Evolutionary conservation across 495 filamentous ascomycete species (phyloP), one percentile per base, ranked within the genome.

Genomic region (Mycothermus thermophilus): DNA sequence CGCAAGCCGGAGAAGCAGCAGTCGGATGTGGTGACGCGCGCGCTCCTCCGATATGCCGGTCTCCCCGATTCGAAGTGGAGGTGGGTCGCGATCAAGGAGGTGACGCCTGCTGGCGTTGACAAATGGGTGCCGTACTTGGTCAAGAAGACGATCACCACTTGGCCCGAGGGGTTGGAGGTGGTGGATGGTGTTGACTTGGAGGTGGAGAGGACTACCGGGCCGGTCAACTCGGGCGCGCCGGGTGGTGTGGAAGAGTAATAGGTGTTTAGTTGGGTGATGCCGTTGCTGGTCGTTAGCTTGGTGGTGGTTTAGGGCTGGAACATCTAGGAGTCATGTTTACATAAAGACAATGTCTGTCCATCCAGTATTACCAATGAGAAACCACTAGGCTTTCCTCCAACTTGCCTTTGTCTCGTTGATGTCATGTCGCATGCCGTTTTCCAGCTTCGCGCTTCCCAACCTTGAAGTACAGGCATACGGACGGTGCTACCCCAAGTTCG

Each of bases 21-120:
- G 23, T n/a, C 17, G 12, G 18, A 37, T 1, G 38, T 33, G 10
- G 23, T 9, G 8, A 11, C 18, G 13, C 1, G n/a, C n/a, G n/a
- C n/a, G n/a, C 22, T 25, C 6, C 22, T 6, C 22, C 11, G 22
- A 25, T 46, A 7, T 8, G 46, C 24, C 22, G 47, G 26, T 50
- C 40, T 22, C 8, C 15, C n/a, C 10, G 23, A 25, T 8, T 35
- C 18, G 1, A 28, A 31, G 18, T 40, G 36, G 35, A 25, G 33
- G 21, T 50, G 47, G 47, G 31, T 46, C 30, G 47, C 43, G 3
- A 40, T 46, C 6, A 31, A 30, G 36, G 47, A 46, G 47, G 29
- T 5, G 20, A 32, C 23, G 8, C 15, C 12, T 11, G 8, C 5
- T n/a, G 39, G 33, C 2, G 37, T 40, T 9, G 44, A 37, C 3